These are phyloP conservation scores for Trichoderma asperelloides DNA, from an alignment of 495 filamentous ascomycete species.

Conservation along the genomic window DNA sequence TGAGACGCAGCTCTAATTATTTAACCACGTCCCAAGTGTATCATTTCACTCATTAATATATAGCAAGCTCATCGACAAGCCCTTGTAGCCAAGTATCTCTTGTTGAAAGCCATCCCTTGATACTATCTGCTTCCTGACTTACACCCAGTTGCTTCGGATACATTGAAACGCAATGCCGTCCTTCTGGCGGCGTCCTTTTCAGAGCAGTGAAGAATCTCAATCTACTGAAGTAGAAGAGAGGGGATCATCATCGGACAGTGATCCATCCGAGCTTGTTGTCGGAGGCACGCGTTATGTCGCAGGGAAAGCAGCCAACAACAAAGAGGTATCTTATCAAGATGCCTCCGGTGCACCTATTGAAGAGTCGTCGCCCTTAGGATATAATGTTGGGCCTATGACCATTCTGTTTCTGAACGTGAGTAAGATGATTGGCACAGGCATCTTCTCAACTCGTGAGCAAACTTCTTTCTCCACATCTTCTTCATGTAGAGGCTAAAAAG, in stretches of 20 bases:
- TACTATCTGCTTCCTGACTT: background rate
- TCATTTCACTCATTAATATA: background rate
- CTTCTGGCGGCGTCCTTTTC: constrained; percentile 12
- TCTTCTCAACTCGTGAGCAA: constrained; percentile 56
- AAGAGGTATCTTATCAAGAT: constrained; percentile 50
- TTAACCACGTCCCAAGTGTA: background rate
- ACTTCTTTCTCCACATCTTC: constrained; percentile 11
- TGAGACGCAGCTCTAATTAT: background rate
- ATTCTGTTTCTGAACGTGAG: constrained; percentile 54
- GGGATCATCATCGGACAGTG: background rate
- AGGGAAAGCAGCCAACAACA: constrained; percentile 48
- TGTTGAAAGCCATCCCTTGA: background rate
- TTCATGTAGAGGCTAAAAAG: background rate
- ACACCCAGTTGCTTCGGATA: background rate
- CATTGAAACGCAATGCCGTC: background rate
- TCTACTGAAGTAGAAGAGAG: background rate
- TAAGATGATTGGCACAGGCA: constrained; percentile 58
- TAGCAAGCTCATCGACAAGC: background rate
- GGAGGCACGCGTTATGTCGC: constrained; percentile 41
- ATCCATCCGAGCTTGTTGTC: constrained; percentile 21
- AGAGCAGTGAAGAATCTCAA: constrained; percentile 9
- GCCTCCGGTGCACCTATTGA: constrained; percentile 56
- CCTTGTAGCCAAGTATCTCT: background rate
- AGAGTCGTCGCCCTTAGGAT: constrained; percentile 48
- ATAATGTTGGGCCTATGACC: constrained; percentile 45